phyloP scores from a whole-genome alignment of 2,329 filamentous ascomycete genomes.

The Tolypocladium inflatum region DNA sequence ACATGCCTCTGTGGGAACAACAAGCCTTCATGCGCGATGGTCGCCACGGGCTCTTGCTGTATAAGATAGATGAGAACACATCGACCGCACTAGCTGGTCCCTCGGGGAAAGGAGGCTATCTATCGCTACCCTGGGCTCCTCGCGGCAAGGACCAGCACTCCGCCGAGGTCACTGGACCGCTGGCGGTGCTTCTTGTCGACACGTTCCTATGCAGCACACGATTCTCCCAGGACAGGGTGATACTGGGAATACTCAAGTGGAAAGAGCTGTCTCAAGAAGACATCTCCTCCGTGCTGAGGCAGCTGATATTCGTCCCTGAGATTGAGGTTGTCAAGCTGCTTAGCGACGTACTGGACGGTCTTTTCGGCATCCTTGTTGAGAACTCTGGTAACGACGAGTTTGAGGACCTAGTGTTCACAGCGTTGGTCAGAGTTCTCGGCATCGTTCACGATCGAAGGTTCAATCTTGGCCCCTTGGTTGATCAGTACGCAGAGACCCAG shows the following conservation, averaged over 20 bases:
- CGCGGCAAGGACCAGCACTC: constrained; percentile 56
- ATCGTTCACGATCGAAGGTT: constrained; percentile 94
- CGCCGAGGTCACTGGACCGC: constrained; percentile 68
- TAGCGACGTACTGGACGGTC: constrained; percentile 76
- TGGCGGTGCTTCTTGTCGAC: constrained; percentile 69
- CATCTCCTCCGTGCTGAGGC: constrained; percentile 64
- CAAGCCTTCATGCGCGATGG: constrained; percentile 87
- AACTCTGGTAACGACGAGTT: constrained; percentile 86
- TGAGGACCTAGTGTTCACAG: constrained; percentile 86
- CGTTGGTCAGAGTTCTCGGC: constrained; percentile 78
- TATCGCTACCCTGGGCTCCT: constrained; percentile 72
- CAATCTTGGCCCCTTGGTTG: constrained; percentile 81
- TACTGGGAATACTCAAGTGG: constrained; percentile 82
- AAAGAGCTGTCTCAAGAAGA: constrained; percentile 64
- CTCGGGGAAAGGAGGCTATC: constrained; percentile 73
- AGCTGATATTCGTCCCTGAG: constrained; percentile 87
- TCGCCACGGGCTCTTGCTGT: constrained; percentile 68
- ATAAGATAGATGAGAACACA: constrained; percentile 87
- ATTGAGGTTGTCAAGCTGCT: constrained; percentile 96
- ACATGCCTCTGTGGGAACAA: constrained; percentile 89
- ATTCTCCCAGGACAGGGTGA: constrained; percentile 83
- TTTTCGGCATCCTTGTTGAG: constrained; percentile 87
- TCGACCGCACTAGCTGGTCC: constrained; percentile 53
- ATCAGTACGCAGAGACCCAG: constrained; percentile 77
- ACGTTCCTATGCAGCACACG: constrained; percentile 91